Percentiles rank a stretch among this genome's conserved stretches.
Evolutionary conservation across 225 moss, liverwort and hornwort genomes (phyloP).

Genomic region (Marchantia polymorpha): DNA sequence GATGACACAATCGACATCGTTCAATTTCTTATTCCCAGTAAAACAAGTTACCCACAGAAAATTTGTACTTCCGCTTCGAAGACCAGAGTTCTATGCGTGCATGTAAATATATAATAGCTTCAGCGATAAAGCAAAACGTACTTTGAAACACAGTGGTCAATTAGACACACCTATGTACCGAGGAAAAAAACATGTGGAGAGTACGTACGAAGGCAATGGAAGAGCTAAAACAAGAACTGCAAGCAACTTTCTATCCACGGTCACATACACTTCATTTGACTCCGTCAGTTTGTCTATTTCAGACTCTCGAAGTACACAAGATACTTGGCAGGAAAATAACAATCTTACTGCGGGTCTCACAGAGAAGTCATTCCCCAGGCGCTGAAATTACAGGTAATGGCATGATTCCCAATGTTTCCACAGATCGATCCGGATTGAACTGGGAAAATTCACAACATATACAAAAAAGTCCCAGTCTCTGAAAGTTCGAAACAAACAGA

Average conservation of each 20-base stretch:
- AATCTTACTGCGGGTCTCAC: conserved; percentile 3
- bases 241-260: not conserved
- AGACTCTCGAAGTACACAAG: not conserved
- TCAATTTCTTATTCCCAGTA: no score
- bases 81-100: not conserved
- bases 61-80: not conserved
- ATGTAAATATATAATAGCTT: not conserved
- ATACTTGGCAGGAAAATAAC: not conserved
- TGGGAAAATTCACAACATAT: not conserved
- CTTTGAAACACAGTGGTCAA: not conserved
- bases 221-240: not conserved
- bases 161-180: not conserved
- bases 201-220: not conserved
- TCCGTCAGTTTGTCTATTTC: not conserved
- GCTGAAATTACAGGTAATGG: not conserved
- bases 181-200: no score
- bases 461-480: not conserved
- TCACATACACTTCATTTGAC: not conserved
- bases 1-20: not conserved
- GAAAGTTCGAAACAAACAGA: not conserved
- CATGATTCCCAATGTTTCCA: conserved; percentile 15
- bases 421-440: conserved; percentile 11
- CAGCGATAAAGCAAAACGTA: not conserved
- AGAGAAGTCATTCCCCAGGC: not conserved
- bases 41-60: not conserved